phyloP scores from a whole-genome alignment of 495 filamentous ascomycete species.

The Neurospora cerealis region DNA sequence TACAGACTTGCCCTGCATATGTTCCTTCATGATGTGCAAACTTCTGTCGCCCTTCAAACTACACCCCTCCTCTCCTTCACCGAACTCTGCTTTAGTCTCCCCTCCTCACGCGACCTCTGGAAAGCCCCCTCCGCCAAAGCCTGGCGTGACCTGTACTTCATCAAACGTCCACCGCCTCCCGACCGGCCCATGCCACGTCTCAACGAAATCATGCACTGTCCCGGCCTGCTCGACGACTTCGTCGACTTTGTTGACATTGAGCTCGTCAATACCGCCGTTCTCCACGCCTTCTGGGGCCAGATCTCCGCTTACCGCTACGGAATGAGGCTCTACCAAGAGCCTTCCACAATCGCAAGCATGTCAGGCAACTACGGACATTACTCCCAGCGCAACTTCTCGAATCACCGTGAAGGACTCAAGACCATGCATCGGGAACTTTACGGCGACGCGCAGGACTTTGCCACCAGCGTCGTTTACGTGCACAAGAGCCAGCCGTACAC shows the following conservation, averaged over 20 bases:
- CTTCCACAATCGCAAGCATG: conserved; percentile 1
- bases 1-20: conserved; percentile 39
- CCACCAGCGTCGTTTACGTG: conserved; percentile 1
- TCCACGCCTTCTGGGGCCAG: conserved; percentile 43
- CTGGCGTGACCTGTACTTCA: conserved; percentile 39
- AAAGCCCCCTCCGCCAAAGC: conserved; percentile 36
- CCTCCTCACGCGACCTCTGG: conserved; percentile 39
- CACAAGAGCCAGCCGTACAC: conserved; percentile 1
- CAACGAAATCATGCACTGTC: conserved; percentile 7
- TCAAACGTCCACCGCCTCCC: background rate
- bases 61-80: conserved; percentile 47
- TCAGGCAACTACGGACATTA: background rate
- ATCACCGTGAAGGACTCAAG: conserved; percentile 5
- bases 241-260: conserved; percentile 33
- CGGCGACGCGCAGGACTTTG: conserved; percentile 6
- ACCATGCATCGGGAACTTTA: conserved; percentile 12
- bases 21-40: conserved; percentile 45
- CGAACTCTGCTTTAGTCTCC: conserved; percentile 45
- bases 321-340: conserved; percentile 8
- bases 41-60: conserved; percentile 39
- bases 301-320: conserved; percentile 46
- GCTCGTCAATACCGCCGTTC: conserved; percentile 34
- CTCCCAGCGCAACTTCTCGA: background rate
- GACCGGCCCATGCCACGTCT: conserved; percentile 7
- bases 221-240: conserved; percentile 19